Evolutionary conservation across 176 grass and related monocot genomes (phyloP), one percentile per base, ranked within the genome.

Genomic region (Zoysia pacifica): DNA sequence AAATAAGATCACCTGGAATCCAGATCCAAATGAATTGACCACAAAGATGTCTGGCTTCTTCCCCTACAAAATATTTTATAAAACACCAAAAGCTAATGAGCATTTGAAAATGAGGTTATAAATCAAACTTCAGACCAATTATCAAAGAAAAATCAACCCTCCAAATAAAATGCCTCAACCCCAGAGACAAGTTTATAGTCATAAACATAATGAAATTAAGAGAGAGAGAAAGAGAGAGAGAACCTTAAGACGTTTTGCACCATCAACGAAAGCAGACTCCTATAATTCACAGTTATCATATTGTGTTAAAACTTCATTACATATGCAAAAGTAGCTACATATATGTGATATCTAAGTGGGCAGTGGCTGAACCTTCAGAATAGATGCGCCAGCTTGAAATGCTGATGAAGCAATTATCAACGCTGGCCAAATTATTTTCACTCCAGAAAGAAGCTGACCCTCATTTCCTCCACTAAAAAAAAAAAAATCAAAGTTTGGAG

Each of bases 11-110:
- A 98, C 95, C 95, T 98, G 92, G 84, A 98, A 98, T 69, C 83
- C 92, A 74, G 95, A 98, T 76, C 95, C 92, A 45, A 98, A 94
- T 61, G 95, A 98, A 92, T 98, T 98, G 47, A 98, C 90, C 55
- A 98, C 90, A 81, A 98, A 98, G 75, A 98, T 94, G 75, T 98
- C 92, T 38, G 83, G 92, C 6, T 76, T 84, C 55, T 76, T 93
- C 76, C 95, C 95, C 95, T 98, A 76, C 55, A 84, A 84, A 65
- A 80, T 53, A 84, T 65, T 60, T 77, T 6, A 42, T 48, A 4
- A 44, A 5, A n/a, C 3, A 5, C 16, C 77, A 58, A 58, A 67
- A 40, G n/a, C 74, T 48, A 52, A 52, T 43, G 13, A 74, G 65
- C 4, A 73, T 48, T 40, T 28, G 40, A 11, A 7, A 48, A 67